Base-by-base conservation (phyloP, 768 basidiomycete species). In the Lactarius psammicola region DNA sequence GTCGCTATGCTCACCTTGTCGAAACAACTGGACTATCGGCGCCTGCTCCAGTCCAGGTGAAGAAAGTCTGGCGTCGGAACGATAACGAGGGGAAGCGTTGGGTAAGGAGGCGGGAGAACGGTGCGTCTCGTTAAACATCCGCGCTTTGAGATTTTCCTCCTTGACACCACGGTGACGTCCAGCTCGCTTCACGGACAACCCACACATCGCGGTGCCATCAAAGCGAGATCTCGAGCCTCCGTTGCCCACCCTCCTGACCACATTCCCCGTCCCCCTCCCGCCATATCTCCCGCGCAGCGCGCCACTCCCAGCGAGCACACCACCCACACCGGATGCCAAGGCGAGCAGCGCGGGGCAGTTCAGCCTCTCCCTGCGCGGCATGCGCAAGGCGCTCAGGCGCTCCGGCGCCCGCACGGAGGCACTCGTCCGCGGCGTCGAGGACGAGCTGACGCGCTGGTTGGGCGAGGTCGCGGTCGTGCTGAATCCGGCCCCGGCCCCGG, bases 1-100 rank as follows among this genome's bases (percentile, higher is more conserved):
- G 80, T 64, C 78, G 82, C 26, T 88, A 80, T 69, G 83, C 86
- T 0, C 82, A 87, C 72, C 78, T 89, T 7, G 78, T 51, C 33
- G 53, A 57, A 30, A 33, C 36, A 28, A 55, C 53, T 18, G 38
- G n/a, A 30, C 46, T 23, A 2, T 10, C 59, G 49, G 26, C 8
- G 28, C 57, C 69, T 2, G 59, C 63, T 46, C 63, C 56, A 28
- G 53, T 64, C 7, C 59, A 68, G 1, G 53, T 69, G 30, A 85
- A 78, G 76, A 84, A 82, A 71, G 80, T 76, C 44, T 73, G 69
- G 63, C 77, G 72, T 59, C 77, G 86, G 60, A 82, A 83, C 63
- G 85, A 87, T 58, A 87, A 85, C 59, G 88, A 90, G 68, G 92
- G 92, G 40, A 92, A 89, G 75, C 87, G 89, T 38, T 90, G 87